Evolutionary conservation across 2,329 filamentous ascomycete genomes (phyloP), one percentile per base, ranked within the genome.

Genomic region (Tympanopsis confertula): DNA sequence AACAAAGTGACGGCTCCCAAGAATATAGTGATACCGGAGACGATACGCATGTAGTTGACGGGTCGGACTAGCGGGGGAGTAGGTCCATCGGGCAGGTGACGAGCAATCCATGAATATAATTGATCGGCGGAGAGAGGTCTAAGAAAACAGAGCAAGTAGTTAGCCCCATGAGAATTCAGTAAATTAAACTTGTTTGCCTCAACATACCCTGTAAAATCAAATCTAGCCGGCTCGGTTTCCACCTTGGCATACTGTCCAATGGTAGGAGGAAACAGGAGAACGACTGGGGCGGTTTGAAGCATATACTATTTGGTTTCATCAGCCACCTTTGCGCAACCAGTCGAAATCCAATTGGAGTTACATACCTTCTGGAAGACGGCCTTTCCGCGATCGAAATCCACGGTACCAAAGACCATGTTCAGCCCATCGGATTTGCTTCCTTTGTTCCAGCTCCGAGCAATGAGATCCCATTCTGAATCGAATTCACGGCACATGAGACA

Each of bases 281-380:
- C 70, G 28, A 96, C 82, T 2, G 91, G 91, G 5, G 91, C 91
- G 35, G 89, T 95, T 78, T 94, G 86, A 30, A 98, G 78, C 60
- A 84, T 80, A 12, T 24, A 13, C 24, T 20, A 28, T 12, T 13
- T 14, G 45, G 32, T 24, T 17, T 14, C 3, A n/a, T 19, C 39
- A 28, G 7, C 19, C 13, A 32, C 36, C 40, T 33, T 30, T 24
- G 3, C 19, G 5, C 36, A 33, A n/a, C 35, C 17, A 13, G n/a
- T 10, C 24, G 24, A 28, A 10, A n/a, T n/a, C n/a, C 15, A 19
- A 5, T n/a, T 14, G 33, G 7, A 26, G 12, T 20, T 5, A 51
- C 69, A 46, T 68, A 95, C 88, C 62, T 83, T 84, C 63, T 94
- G 76, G 52, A 98, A 98, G 3, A 82, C 81, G 14, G 77, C 72